Conservation (phyloP, 176 grass and related monocot species). For the Ananas comosus region DNA sequence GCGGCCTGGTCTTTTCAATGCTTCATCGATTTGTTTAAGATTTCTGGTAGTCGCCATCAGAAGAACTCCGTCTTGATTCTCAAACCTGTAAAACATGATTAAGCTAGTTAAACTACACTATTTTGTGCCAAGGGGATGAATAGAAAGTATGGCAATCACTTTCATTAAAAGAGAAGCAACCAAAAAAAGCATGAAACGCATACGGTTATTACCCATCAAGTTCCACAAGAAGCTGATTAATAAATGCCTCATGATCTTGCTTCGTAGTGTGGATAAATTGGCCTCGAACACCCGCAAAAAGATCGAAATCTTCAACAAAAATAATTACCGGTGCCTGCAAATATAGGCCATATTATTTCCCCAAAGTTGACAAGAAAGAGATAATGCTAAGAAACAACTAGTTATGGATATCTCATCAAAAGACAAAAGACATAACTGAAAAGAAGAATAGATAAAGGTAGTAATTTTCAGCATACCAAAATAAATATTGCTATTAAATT, state of each 20-base stretch:
- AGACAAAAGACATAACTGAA: no score
- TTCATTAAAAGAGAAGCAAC: neutral
- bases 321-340: constrained; percentile 27
- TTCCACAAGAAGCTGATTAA: constrained; percentile 33
- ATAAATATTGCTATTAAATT: no score
- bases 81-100: constrained; percentile 16
- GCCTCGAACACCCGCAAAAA: constrained; percentile 29
- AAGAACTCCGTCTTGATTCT: constrained; percentile 36
- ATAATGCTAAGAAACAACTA: neutral
- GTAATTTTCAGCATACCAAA: no score
- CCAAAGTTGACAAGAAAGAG: neutral
- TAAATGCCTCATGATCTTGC: constrained; percentile 35
- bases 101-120: neutral
- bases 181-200: neutral
- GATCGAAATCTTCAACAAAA: constrained; percentile 34
- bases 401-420: no score
- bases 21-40: constrained; percentile 29
- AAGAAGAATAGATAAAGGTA: no score
- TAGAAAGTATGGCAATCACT: neutral
- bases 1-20: constrained; percentile 24
- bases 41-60: constrained; percentile 28
- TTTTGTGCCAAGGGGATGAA: neutral
- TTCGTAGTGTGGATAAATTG: constrained; percentile 28
- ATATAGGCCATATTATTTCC: neutral
- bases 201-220: constrained; percentile 26